Conservation (phyloP, 495 filamentous ascomycete genomes). For the Usnea hakonensis region DNA sequence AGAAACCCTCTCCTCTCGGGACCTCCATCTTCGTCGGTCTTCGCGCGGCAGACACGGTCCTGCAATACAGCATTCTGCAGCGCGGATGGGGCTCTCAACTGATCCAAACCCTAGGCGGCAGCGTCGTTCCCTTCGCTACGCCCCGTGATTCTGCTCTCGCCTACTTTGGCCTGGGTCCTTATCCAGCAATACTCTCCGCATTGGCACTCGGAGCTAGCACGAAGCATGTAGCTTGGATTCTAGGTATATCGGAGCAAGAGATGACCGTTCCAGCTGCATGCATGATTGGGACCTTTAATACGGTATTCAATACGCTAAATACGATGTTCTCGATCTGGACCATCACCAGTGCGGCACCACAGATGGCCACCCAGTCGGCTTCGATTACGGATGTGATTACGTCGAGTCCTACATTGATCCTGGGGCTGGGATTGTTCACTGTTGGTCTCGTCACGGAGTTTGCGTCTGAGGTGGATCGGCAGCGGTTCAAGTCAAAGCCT, state of each 20-base stretch:
- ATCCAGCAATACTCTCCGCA: slow-evolving; percentile 50
- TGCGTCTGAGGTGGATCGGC: slow-evolving; percentile 45
- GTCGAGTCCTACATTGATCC: slow-evolving; percentile 27
- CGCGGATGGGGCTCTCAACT: slow-evolving; percentile 22
- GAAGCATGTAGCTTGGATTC: slow-evolving; percentile 45
- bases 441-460: slow-evolving; percentile 43
- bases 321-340: slow-evolving; percentile 38
- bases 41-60: slow-evolving; percentile 46
- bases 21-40: slow-evolving; percentile 49
- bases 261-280: slow-evolving; percentile 33
- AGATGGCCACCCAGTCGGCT: slow-evolving; percentile 12
- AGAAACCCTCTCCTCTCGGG: slow-evolving; percentile 39
- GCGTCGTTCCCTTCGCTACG: slow-evolving; percentile 10
- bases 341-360: slow-evolving; percentile 32
- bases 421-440: slow-evolving; percentile 39
- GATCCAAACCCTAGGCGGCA: slow-evolving; percentile 21
- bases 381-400: slow-evolving; percentile 19
- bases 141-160: slow-evolving; percentile 27
- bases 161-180: slow-evolving; percentile 46
- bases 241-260: slow-evolving; percentile 35
- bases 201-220: slow-evolving; percentile 42
- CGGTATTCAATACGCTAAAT: slow-evolving; percentile 40
- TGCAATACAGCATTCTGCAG: slow-evolving; percentile 48
- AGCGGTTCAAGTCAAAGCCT: slow-evolving; percentile 43
- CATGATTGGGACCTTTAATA: slow-evolving; percentile 38